phyloP scores from a whole-genome alignment of 192 early-diverging fungal species.

The Funneliformis mosseae region DNA sequence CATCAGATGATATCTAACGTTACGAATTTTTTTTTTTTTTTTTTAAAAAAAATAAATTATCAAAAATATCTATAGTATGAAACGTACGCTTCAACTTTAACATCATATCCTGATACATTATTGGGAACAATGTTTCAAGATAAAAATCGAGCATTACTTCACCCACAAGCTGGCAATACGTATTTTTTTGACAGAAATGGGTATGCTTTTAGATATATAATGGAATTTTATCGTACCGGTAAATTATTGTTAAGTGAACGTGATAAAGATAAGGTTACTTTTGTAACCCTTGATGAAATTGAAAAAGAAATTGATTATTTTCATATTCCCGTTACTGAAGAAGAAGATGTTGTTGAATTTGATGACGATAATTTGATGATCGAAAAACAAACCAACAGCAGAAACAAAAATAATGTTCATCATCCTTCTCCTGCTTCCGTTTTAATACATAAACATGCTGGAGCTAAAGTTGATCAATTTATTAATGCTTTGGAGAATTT shows the following conservation, averaged over 20 bases:
- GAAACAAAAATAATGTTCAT: neutral
- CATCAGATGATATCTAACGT: neutral
- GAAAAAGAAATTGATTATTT: neutral
- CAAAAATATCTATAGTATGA: neutral
- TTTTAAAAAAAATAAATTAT: too few species aligned
- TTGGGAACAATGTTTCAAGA: conserved; percentile 25
- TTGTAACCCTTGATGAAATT: neutral
- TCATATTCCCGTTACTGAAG: neutral
- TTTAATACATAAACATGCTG: neutral
- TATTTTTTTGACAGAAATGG: conserved; percentile 32
- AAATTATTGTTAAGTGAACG: conserved; percentile 5
- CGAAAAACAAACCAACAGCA: neutral
- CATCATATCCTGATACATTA: conserved; percentile 23
- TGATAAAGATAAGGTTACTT: neutral
- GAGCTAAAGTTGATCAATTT: neutral
- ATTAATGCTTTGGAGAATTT: neutral
- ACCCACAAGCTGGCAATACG: neutral
- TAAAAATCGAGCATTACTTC: neutral
- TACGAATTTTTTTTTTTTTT: neutral
- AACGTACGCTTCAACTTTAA: conserved; percentile 16
- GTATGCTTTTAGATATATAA: conserved; percentile 18
- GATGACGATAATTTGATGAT: neutral
- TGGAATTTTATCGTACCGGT: conserved; percentile 29
- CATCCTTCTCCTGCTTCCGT: neutral
- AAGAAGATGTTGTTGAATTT: neutral